These are phyloP conservation scores for Penicillium oxalicum DNA, from an alignment of 2,329 filamentous ascomycete species.

Conservation along the genomic window DNA sequence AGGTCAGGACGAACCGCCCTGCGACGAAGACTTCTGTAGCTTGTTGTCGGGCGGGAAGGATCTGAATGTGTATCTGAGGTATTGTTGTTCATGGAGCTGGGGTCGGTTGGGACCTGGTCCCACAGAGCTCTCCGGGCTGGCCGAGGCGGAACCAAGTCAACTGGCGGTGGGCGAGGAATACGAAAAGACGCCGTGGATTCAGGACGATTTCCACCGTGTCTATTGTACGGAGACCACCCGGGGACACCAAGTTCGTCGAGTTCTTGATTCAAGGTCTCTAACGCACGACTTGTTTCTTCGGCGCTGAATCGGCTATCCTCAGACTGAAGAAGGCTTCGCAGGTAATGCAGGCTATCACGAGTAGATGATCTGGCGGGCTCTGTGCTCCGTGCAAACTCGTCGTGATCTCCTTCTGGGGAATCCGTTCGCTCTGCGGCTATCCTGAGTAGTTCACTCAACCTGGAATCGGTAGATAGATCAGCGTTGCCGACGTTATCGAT, in stretches of 20 bases:
- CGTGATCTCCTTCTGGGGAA: neutral
- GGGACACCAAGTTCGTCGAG: conserved; percentile 28
- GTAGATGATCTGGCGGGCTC: conserved; percentile 1
- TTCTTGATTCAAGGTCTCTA: conserved; percentile 38
- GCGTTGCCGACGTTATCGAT: neutral
- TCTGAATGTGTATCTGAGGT: neutral
- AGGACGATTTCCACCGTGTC: neutral
- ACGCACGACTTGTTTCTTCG: conserved; percentile 27
- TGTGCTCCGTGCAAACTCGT: conserved; percentile 1
- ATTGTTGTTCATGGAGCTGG: neutral
- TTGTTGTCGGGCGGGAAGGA: conserved; percentile 13
- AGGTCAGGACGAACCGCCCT: conserved; percentile 11
- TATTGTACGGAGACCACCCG: conserved; percentile 10
- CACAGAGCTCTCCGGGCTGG: neutral
- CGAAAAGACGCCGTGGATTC: neutral
- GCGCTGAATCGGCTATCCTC: conserved; percentile 29
- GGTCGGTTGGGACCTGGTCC: neutral
- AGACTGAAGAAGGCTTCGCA: conserved; percentile 36
- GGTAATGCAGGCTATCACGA: conserved; percentile 11
- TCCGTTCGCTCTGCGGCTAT: neutral
- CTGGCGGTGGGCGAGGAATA: neutral
- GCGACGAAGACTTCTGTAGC: conserved; percentile 8
- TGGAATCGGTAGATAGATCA: neutral
- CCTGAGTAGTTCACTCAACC: conserved; percentile 2
- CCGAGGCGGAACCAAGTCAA: neutral